Percentiles rank a stretch among this genome's conserved stretches.
Evolutionary conservation across 768 basidiomycete species (phyloP).

Genomic region (Lyophyllum shimeji): DNA sequence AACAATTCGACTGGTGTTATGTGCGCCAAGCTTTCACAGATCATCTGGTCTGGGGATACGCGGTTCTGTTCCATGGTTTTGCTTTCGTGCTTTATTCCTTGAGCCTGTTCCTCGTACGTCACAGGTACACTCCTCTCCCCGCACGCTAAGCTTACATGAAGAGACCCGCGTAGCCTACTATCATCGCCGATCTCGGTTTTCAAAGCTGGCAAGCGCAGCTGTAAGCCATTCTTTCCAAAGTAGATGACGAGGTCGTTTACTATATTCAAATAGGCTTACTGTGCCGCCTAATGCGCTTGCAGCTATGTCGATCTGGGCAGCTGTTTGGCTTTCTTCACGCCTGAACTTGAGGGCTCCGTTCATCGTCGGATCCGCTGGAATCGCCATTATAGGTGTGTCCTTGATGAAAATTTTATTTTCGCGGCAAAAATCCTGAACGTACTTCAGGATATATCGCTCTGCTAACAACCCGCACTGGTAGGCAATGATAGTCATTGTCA

Average conservation of each 20-base stretch:
- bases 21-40: conserved; percentile 57
- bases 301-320: conserved; percentile 45
- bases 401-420: neutral
- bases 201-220: conserved; percentile 61
- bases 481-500: conserved; percentile 13
- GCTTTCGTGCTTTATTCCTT: conserved; percentile 59
- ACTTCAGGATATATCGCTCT: conserved; percentile 54
- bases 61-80: conserved; percentile 59
- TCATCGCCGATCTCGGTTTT: conserved; percentile 58
- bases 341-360: conserved; percentile 47
- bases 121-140: too few relatives aligned
- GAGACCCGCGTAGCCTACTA: conserved; percentile 46
- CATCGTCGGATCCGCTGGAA: conserved; percentile 47
- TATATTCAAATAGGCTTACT: conserved; percentile 41
- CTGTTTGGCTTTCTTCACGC: conserved; percentile 52
- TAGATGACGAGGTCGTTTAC: neutral
- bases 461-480: conserved; percentile 45
- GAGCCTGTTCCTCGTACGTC: conserved; percentile 54
- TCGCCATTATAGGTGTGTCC: conserved; percentile 50
- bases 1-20: conserved; percentile 57
- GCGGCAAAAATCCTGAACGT: neutral
- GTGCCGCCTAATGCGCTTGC: conserved; percentile 60
- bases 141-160: neutral
- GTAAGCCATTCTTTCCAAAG: conserved; percentile 27
- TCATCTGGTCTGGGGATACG: conserved; percentile 61